Evolutionary conservation across 2,329 filamentous ascomycete species (phyloP), one percentile per base, ranked within the genome.

Genomic region (Cordyceps fumosorosea): DNA sequence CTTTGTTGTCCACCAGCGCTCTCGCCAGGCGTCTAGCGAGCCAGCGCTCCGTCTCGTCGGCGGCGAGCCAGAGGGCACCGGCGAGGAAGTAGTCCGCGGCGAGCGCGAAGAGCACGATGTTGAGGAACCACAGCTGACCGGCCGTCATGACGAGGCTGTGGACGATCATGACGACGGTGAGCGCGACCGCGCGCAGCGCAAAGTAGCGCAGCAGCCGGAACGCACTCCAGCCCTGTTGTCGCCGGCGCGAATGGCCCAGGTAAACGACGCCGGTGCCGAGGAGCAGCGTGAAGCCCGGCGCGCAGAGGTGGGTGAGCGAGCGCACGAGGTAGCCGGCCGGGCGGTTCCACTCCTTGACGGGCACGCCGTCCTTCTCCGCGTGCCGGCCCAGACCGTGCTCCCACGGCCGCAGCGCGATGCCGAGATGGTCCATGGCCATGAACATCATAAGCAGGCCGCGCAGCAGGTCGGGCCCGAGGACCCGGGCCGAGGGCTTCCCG

Each of bases 201-300:
- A 80, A 78, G 64, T 80, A 78, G 26, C 70, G 65, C 0, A 68
- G 67, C 64, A 80, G 73, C 14, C 69, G 67, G 6, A 55, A 29
- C 0, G 69, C 52, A 5, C 72, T 68, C 78, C 78, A 80, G 0
- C 76, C 76, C 2, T 78, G 69, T 16, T 66, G 69, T 16, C 69
- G 67, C 3, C 78, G 73, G 5, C 78, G 73, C 29, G 78, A 78
- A n/a, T 72, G 70, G 4, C 76, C 73, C 14, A 80, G 76, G 64
- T 78, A 80, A 0, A 75, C 78, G 11, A 79, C 69, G 8, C 78
- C 78, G 66, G 79, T 73, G 26, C 78, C 78, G 4, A 80, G 69
- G n/a, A 80, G 68, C 44, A 80, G 76, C 0, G 75, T 76, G 64
- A 80, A 80, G 8, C 78, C 78, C 0, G 78, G 70, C 1, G 74